A percentile compares a stretch with the other conserved stretches of the same genome.
These are phyloP conservation scores for Metschnikowia chrysomelidarum DNA, from an alignment of 805 yeast species.

Conservation along the genomic window DNA sequence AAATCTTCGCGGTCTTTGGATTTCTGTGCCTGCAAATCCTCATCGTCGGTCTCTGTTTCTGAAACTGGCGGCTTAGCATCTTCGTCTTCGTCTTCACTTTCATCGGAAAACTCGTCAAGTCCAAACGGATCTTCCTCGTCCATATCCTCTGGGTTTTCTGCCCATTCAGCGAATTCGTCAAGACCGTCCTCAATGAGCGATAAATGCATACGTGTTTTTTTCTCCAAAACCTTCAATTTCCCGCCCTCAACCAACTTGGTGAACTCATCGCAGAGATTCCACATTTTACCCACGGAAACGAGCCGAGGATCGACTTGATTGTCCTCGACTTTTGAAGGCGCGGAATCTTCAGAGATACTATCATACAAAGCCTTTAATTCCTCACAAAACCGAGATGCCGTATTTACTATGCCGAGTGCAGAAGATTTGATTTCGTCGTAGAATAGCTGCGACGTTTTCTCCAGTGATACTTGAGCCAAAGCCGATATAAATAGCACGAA, in stretches of 20 bases:
- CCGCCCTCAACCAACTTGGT: conserved; percentile 45
- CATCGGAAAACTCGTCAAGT: conserved; percentile 26
- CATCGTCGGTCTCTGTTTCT: conserved; percentile 20
- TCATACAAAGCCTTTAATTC: conserved; percentile 26
- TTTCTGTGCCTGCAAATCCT: conserved; percentile 13
- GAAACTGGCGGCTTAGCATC: conserved; percentile 19
- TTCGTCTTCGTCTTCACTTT: conserved; percentile 34
- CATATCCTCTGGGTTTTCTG: conserved; percentile 53
- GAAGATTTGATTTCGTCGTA: conserved; percentile 32
- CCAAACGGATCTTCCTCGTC: conserved; percentile 56
- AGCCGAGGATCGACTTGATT: conserved; percentile 41
- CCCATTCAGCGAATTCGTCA: conserved; percentile 70
- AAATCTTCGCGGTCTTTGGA: conserved; percentile 26
- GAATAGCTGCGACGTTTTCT: conserved; percentile 35
- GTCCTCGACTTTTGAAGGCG: not conserved
- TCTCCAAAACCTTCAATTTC: conserved; percentile 50
- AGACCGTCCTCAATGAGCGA: conserved; percentile 56
- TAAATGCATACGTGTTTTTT: conserved; percentile 44
- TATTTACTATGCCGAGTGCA: conserved; percentile 20
- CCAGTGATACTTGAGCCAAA: conserved; percentile 29
- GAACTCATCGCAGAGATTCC: conserved; percentile 63
- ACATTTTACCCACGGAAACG: conserved; percentile 61
- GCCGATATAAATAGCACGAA: conserved; percentile 47
- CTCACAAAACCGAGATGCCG: conserved; percentile 22
- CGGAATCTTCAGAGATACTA: not conserved